phyloP scores from a whole-genome alignment of 2,329 filamentous ascomycete species.

The Calcarisporium arbuscula region DNA sequence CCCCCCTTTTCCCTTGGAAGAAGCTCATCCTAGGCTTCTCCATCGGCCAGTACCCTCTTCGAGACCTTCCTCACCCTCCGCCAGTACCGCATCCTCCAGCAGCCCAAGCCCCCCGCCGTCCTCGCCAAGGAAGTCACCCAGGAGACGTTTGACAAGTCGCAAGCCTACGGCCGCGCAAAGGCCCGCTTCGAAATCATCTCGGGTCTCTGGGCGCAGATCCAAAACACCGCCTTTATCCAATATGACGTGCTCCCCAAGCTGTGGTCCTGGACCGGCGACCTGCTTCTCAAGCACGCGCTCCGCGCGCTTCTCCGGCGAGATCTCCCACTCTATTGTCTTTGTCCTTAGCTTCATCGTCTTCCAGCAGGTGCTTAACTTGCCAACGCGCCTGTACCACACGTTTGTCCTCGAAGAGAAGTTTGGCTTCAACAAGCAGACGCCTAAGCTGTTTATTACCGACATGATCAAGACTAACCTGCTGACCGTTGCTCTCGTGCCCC shows the following conservation, averaged over 20 bases:
- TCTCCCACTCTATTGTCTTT: constrained; percentile 88
- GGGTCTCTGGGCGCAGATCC: constrained; percentile 77
- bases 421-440: constrained; percentile 97
- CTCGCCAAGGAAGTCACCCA: constrained; percentile 82
- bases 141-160: constrained; percentile 89
- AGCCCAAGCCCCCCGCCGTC: constrained; percentile 75
- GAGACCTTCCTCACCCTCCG: constrained; percentile 85
- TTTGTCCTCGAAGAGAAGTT: constrained; percentile 96
- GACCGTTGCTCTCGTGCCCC: constrained; percentile 71
- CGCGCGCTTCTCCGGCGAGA: constrained; percentile 78
- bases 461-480: constrained; percentile 87
- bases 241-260: constrained; percentile 86
- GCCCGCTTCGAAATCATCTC: constrained; percentile 80
- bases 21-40: constrained; percentile 92
- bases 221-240: constrained; percentile 85
- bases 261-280: constrained; percentile 73
- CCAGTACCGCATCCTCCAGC: constrained; percentile 82
- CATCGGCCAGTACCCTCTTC: constrained; percentile 79
- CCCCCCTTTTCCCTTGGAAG: constrained; percentile 95
- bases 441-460: constrained; percentile 80
- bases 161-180: constrained; percentile 94
- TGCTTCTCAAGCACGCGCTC: constrained; percentile 72
- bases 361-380: constrained; percentile 72
- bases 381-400: constrained; percentile 82
- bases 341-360: constrained; percentile 80